phyloP scores from a whole-genome alignment of 2,329 filamentous ascomycete species.

The Juglanconis sp. region DNA sequence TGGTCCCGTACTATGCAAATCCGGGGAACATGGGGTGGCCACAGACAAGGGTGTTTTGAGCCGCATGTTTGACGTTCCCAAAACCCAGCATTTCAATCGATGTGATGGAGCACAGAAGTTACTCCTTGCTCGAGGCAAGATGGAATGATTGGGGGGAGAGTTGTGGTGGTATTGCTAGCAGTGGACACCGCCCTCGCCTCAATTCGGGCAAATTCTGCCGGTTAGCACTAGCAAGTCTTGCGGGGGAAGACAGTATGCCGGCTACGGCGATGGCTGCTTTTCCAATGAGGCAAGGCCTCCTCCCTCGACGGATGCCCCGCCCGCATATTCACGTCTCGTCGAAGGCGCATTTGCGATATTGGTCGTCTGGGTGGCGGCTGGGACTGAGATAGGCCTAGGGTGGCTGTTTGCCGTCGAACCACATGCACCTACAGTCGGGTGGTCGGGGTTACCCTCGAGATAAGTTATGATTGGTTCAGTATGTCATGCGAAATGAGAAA shows the following conservation, averaged over 20 bases:
- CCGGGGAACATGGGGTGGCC: slow-evolving; percentile 2
- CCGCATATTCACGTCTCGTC: background rate
- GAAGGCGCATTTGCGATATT: background rate
- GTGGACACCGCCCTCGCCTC: background rate
- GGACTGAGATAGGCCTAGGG: background rate
- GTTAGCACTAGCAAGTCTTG: background rate
- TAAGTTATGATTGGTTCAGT: background rate
- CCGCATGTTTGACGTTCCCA: slow-evolving; percentile 1
- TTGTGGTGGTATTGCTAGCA: background rate
- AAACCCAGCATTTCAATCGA: background rate
- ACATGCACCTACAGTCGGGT: too few species aligned
- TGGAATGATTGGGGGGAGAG: background rate
- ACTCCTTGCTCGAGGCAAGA: background rate
- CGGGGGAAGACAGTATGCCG: background rate
- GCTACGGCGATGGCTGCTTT: background rate
- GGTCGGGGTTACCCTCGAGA: background rate
- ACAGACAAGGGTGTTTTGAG: slow-evolving; percentile 9
- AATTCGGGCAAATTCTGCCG: background rate
- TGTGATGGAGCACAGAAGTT: background rate
- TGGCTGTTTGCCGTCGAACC: background rate
- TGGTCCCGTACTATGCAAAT: background rate
- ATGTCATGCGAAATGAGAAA: background rate
- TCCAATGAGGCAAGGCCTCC: background rate
- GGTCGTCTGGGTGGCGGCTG: background rate
- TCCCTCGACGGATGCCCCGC: background rate